These are phyloP conservation scores for Didymella segeticola DNA, from an alignment of 2,329 filamentous ascomycete species.

Conservation along the genomic window DNA sequence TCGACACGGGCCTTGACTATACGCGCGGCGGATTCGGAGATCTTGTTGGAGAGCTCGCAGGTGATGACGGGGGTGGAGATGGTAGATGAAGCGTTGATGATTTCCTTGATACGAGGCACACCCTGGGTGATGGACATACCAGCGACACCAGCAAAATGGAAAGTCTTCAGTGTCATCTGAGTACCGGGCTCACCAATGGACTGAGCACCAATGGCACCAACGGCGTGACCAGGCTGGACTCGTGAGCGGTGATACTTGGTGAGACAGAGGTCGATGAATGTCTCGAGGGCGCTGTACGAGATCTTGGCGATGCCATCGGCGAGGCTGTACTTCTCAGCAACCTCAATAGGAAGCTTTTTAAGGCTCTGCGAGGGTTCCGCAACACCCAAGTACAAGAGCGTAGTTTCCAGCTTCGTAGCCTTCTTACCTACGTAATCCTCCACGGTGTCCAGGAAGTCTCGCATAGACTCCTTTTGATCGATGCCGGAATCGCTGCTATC, in stretches of 20 bases:
- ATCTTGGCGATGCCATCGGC: conserved; percentile 83
- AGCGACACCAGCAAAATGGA: conserved; percentile 99
- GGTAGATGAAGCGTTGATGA: conserved; percentile 94
- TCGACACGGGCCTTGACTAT: conserved; percentile 94
- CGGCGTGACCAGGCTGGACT: conserved; percentile 92
- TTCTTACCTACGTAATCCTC: conserved; percentile 71
- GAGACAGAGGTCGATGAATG: conserved; percentile 83
- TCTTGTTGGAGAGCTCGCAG: conserved; percentile 80
- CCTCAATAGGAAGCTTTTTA: conserved; percentile 26
- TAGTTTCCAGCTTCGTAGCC: conserved; percentile 66
- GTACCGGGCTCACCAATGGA: conserved; percentile 98
- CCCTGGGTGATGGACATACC: conserved; percentile 99
- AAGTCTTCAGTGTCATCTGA: conserved; percentile 99
- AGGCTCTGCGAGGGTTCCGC: conserved; percentile 21
- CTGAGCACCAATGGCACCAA: conserved; percentile 94
- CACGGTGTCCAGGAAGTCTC: conserved; percentile 82
- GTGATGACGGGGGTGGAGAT: conserved; percentile 95
- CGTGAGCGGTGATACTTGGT: conserved; percentile 90
- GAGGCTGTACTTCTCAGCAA: conserved; percentile 46
- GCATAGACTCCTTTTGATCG: conserved; percentile 71
- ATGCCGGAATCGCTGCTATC: conserved; percentile 69
- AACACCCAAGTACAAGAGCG: conserved; percentile 37
- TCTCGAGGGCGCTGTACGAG: conserved; percentile 72
- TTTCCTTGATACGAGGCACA: conserved; percentile 99
- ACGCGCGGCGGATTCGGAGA: conserved; percentile 78